These are phyloP conservation scores for Starmerella cellae DNA, from an alignment of 805 yeast genomes.

Conservation along the genomic window DNA sequence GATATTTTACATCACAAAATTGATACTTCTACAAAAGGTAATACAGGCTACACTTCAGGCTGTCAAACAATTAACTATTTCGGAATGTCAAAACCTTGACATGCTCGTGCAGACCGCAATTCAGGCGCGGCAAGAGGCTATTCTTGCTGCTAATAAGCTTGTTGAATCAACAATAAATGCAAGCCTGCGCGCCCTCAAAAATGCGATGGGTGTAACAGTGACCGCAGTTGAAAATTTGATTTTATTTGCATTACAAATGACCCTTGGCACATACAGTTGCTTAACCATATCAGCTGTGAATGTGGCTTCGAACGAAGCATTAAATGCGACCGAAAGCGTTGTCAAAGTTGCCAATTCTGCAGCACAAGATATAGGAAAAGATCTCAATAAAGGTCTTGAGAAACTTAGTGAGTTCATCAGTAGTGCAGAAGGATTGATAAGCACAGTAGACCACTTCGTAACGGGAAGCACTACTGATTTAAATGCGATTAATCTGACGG, in stretches of 20 bases:
- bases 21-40: conserved; percentile 42
- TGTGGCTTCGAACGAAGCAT: conserved; percentile 58
- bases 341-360: conserved; percentile 51
- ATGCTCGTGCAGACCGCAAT: conserved; percentile 26
- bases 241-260: conserved; percentile 53
- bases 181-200: conserved; percentile 36
- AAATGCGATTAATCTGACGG: conserved; percentile 43
- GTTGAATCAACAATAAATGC: conserved; percentile 39
- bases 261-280: conserved; percentile 80
- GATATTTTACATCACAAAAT: conserved; percentile 44
- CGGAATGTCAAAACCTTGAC: conserved; percentile 40
- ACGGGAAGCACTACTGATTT: conserved; percentile 35
- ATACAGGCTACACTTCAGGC: conserved; percentile 33
- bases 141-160: conserved; percentile 41
- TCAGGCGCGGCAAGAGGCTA: conserved; percentile 45
- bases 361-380: conserved; percentile 40
- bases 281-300: conserved; percentile 59
- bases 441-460: conserved; percentile 44
- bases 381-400: conserved; percentile 51
- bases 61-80: conserved; percentile 30
- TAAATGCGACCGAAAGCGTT: conserved; percentile 56
- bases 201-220: conserved; percentile 35
- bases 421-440: conserved; percentile 38
- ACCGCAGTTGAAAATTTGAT: conserved; percentile 48
- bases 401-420: conserved; percentile 49